A percentile compares a stretch with the other conserved stretches of the same genome.
phyloP scores from a whole-genome alignment of 177 flowering plant genomes.

The Vitis hybrid region DNA sequence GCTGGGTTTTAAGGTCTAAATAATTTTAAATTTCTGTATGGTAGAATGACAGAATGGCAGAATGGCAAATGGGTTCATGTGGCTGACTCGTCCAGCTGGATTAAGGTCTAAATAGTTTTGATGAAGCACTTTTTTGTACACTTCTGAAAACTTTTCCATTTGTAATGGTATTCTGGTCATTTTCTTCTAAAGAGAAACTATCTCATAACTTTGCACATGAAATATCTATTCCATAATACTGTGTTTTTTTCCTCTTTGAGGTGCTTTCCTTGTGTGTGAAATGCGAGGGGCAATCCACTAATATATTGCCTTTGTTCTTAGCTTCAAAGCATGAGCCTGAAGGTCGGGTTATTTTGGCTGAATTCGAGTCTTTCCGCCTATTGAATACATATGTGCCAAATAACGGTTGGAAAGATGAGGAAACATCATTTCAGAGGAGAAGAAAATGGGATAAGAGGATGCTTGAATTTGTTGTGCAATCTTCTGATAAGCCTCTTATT shows the following conservation, averaged over 20 bases:
- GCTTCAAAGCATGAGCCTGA: constrained; percentile 89
- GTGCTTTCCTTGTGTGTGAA: no score
- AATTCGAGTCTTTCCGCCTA: constrained; percentile 73
- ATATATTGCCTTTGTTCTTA: constrained; percentile 18
- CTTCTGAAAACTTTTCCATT: no score
- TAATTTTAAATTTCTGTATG: no score
- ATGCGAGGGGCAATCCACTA: no score
- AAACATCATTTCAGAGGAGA: constrained; percentile 81
- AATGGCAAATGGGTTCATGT: no score
- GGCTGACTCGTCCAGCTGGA: no score
- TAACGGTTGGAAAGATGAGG: constrained; percentile 99
- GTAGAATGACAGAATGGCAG: no score
- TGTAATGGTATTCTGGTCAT: background rate
- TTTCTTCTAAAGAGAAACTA: background rate
- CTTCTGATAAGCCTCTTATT: constrained; percentile 79
- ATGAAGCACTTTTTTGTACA: no score
- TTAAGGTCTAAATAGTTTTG: no score
- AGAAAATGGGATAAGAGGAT: constrained; percentile 98
- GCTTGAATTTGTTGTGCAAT: constrained; percentile 65
- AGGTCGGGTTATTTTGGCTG: constrained; percentile 93
- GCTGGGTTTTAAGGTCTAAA: no score
- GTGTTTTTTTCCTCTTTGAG: background rate
- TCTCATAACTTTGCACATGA: background rate
- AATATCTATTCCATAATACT: background rate
- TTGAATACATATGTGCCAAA: constrained; percentile 90